phyloP scores from a whole-genome alignment of 192 early-diverging fungal genomes.

The Gigaspora rosea region DNA sequence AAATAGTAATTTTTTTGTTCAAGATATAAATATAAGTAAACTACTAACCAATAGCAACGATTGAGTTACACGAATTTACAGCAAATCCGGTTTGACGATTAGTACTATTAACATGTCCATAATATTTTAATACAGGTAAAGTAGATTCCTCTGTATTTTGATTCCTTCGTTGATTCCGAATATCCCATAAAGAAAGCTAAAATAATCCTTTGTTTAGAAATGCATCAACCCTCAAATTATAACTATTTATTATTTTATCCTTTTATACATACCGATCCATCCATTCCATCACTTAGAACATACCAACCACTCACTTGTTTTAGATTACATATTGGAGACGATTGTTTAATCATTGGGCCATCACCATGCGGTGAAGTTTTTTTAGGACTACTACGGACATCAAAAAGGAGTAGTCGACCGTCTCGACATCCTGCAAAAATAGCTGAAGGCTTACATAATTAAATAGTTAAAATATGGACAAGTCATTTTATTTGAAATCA shows the following conservation, averaged over 20 bases:
- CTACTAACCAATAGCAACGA: conserved; percentile 9
- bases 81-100: conserved; percentile 5
- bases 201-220: background rate
- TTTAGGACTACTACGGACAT: background rate
- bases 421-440: conserved; percentile 13
- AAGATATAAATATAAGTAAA: background rate
- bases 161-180: conserved; percentile 1
- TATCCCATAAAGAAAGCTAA: conserved; percentile 25
- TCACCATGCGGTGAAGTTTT: background rate
- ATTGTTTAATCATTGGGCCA: background rate
- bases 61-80: conserved; percentile 3
- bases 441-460: background rate
- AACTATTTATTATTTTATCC: background rate
- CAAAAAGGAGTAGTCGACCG: conserved; percentile 8
- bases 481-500: background rate
- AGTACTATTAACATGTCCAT: conserved; percentile 15
- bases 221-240: background rate
- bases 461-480: background rate
- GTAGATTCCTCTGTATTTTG: too few relatives aligned
- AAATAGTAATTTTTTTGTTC: background rate
- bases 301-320: conserved; percentile 16
- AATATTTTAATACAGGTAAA: conserved; percentile 2
- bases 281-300: conserved; percentile 16
- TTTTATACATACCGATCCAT: conserved; percentile 19
- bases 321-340: conserved; percentile 23